phyloP scores from a whole-genome alignment of 1,139 yeast species.

The Diutina neorugosa region DNA sequence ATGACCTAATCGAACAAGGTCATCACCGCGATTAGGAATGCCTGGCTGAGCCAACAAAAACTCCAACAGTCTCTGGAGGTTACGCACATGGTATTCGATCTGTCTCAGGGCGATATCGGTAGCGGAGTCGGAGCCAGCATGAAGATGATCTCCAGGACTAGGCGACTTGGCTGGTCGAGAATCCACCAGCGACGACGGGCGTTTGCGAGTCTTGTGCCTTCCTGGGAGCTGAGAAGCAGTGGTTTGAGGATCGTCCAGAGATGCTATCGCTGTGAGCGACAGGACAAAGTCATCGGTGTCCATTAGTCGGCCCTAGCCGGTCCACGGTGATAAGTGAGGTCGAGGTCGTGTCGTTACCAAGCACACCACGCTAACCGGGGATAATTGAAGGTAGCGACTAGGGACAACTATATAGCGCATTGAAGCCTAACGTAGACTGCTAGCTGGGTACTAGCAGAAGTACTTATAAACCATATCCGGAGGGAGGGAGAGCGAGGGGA shows the following conservation, averaged over 20 bases:
- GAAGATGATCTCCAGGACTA: neutral
- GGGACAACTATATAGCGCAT: too few relatives aligned
- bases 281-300: neutral
- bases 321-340: neutral
- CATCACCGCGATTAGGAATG: neutral
- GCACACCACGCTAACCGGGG: neutral
- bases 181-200: neutral
- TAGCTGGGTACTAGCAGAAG: too few relatives aligned
- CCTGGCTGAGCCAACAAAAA: neutral
- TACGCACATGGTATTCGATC: neutral
- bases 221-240: neutral
- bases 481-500: too few relatives aligned
- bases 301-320: neutral
- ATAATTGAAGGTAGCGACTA: too few relatives aligned
- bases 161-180: too few relatives aligned
- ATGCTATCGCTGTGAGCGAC: neutral
- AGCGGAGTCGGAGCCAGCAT: neutral
- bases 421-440: too few relatives aligned
- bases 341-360: neutral
- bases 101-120: neutral
- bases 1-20: neutral
- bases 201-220: neutral
- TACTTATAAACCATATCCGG: too few relatives aligned
- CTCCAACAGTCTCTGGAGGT: neutral
- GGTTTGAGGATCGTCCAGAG: neutral